Base-by-base conservation (phyloP, 2,329 filamentous ascomycete genomes). In the Ascocoryne sarcoides region DNA sequence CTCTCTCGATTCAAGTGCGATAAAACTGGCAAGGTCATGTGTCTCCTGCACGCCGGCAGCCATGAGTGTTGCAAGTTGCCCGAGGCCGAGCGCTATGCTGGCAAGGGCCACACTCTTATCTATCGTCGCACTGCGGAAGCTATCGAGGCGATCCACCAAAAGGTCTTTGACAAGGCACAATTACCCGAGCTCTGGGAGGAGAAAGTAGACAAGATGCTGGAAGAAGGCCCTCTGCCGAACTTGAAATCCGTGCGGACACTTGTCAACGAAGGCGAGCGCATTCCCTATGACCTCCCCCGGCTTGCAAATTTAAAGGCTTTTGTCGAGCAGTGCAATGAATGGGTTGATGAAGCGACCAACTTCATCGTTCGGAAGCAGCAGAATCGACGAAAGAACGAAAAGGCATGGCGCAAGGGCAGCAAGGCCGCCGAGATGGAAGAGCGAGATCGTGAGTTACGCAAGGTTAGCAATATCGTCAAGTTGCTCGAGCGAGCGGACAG, bases 331-430 rank as follows among this genome's bases (percentile, higher is more conserved):
- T 96, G 92, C 68, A 93, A 95, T 62, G 88, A 94, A 60, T 95
- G 93, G 84, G 87, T 95, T 48, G 92, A 96, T 56, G 90, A 96
- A 65, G 92, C 92, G 50, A 92, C 86, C 56, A 89, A 84, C 59
- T 98, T 93, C 68, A 95, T 89, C 57, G 89, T 92, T 44, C 84
- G 92, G 53, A 98, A 98, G 67, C 90, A 95, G 66, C 90, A 95
- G 64, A 94, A 93, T 58, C 84, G 92, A 48, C 86, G 90, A 46
- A 96, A 96, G 65, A 94, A 84, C 62, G 90, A 95, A 56, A 92
- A 87, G 58, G 76, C 76, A 32, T 92, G 84, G 78, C 84, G 87
- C 49, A 82, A 77, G 55, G 75, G 79, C 40, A 76, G 75, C 37
- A 90, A 84, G 62, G 82, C 79, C 37, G 76, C 83, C 37, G 89